phyloP scores from a whole-genome alignment of 495 filamentous ascomycete genomes.

The Neurospora sublineolata region DNA sequence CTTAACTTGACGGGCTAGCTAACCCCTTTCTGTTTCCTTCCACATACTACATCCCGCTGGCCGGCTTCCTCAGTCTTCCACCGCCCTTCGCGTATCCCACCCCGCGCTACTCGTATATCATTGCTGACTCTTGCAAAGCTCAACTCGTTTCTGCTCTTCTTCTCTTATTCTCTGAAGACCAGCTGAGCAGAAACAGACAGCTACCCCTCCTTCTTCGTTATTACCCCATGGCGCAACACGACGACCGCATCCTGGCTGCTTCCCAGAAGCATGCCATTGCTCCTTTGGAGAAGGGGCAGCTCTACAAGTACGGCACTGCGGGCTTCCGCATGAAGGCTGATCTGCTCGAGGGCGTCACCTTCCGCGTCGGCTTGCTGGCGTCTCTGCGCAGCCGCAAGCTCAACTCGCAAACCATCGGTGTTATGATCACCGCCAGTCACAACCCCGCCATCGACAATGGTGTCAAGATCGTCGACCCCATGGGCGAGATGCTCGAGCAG shows the following conservation, averaged over 20 bases:
- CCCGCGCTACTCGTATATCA: not conserved
- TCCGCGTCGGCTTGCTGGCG: slow-evolving; percentile 79
- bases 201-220: not conserved
- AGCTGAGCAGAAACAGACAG: not conserved
- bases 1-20: not conserved
- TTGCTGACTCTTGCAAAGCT: not conserved
- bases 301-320: slow-evolving; percentile 90
- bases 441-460: slow-evolving; percentile 96
- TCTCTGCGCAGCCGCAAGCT: slow-evolving; percentile 84
- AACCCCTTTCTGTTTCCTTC: not conserved
- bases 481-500: slow-evolving; percentile 94
- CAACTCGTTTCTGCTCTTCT: not conserved
- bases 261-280: slow-evolving; percentile 58
- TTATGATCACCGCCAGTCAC: slow-evolving; percentile 98
- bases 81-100: not conserved
- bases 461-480: slow-evolving; percentile 94
- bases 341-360: slow-evolving; percentile 80
- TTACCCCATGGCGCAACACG: slow-evolving; percentile 10
- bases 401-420: slow-evolving; percentile 79
- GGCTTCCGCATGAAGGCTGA: slow-evolving; percentile 55
- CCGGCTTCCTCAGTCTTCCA: not conserved
- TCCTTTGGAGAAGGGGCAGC: slow-evolving; percentile 44
- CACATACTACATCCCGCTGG: not conserved
- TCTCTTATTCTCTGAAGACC: not conserved
- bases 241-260: slow-evolving; percentile 42